A percentile compares a stretch with the other conserved stretches of the same genome.
phyloP scores from a whole-genome alignment of 768 basidiomycete genomes.

The Tephrocybe sp. region DNA sequence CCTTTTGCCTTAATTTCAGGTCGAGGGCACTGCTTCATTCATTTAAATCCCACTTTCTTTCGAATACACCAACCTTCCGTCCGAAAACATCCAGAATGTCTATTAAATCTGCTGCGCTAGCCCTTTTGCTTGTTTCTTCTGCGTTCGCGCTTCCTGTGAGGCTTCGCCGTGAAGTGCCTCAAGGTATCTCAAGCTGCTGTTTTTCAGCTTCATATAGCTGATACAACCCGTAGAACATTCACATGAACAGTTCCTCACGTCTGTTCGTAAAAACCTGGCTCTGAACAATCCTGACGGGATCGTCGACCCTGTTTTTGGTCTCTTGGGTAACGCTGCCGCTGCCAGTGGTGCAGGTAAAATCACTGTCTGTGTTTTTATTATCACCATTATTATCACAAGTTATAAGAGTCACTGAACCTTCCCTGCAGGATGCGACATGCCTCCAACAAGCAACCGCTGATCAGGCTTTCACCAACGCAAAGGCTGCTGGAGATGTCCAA shows the following conservation, averaged over 20 bases:
- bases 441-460: constrained; percentile 66
- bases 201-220: neutral
- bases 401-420: no score
- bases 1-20: neutral
- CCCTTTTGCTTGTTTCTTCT: constrained; percentile 33
- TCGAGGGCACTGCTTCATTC: constrained; percentile 11
- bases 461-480: constrained; percentile 72
- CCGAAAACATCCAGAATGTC: constrained; percentile 25
- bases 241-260: constrained; percentile 54
- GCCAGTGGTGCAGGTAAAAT: constrained; percentile 50
- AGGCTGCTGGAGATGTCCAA: constrained; percentile 53
- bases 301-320: constrained; percentile 59
- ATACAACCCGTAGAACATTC: constrained; percentile 49
- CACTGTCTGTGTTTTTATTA: constrained; percentile 32
- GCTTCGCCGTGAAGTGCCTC: constrained; percentile 53
- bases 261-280: constrained; percentile 45
- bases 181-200: constrained; percentile 39
- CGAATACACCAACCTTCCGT: constrained; percentile 22
- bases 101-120: constrained; percentile 31
- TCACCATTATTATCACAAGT: neutral
- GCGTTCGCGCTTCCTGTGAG: constrained; percentile 42
- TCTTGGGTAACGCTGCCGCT: constrained; percentile 66
- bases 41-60: constrained; percentile 15
- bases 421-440: constrained; percentile 58
- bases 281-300: constrained; percentile 60